These are phyloP conservation scores for Coemansia sp. DNA, from an alignment of 192 early-diverging fungal genomes.

Conservation along the genomic window DNA sequence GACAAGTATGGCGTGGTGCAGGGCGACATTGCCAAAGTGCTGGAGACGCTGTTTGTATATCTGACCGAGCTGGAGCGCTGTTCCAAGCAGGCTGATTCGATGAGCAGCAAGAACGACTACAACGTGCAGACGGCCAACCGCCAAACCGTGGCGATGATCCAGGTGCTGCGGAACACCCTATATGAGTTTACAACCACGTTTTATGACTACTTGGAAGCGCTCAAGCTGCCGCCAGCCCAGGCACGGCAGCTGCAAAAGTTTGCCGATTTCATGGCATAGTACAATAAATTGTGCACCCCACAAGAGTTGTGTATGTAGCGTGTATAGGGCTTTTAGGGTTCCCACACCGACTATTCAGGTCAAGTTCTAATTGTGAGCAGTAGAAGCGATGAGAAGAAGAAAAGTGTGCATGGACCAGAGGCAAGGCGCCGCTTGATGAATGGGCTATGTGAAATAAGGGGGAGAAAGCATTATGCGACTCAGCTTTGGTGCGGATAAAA, in stretches of 20 bases:
- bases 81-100: constrained; percentile 7
- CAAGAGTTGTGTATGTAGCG: too few species aligned
- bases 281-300: too few species aligned
- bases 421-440: too few species aligned
- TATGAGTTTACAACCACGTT: constrained; percentile 41
- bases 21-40: constrained; percentile 30
- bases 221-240: constrained; percentile 37
- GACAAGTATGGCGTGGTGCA: constrained; percentile 51
- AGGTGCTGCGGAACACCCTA: constrained; percentile 43
- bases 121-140: constrained; percentile 30
- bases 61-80: constrained; percentile 35
- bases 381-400: too few species aligned
- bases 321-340: too few species aligned
- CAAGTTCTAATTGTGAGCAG: too few species aligned
- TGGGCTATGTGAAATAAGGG: too few species aligned
- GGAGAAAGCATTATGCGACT: too few species aligned
- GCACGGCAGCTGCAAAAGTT: constrained; percentile 37
- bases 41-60: constrained; percentile 34
- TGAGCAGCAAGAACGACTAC: constrained; percentile 5
- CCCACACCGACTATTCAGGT: too few species aligned
- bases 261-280: constrained; percentile 48
- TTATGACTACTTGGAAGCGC: constrained; percentile 43
- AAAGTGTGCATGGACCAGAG: too few species aligned
- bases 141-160: constrained; percentile 44
- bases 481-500: too few species aligned